Conservation (phyloP, 139 green algal species). For the Nannochloris sp. region DNA sequence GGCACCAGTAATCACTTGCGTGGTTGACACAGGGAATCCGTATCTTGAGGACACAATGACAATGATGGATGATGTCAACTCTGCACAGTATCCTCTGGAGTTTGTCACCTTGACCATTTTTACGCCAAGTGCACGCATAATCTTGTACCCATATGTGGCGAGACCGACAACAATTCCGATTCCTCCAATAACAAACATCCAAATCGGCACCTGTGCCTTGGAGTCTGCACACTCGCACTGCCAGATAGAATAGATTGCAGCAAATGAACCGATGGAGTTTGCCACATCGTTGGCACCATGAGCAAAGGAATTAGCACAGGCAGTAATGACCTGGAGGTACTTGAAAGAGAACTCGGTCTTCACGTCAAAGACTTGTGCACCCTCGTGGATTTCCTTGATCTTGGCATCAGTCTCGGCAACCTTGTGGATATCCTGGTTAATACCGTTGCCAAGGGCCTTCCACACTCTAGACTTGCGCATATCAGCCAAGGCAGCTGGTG, state of each 20-base stretch:
- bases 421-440: slow-evolving; percentile 17
- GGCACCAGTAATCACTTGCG: slow-evolving; percentile 51
- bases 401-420: slow-evolving; percentile 9
- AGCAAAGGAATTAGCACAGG: slow-evolving; percentile 71
- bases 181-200: slow-evolving; percentile 70
- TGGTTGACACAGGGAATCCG: slow-evolving; percentile 65
- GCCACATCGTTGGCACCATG: slow-evolving; percentile 81
- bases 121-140: slow-evolving; percentile 47
- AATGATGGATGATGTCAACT: slow-evolving; percentile 48
- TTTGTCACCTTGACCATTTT: slow-evolving; percentile 52
- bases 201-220: slow-evolving; percentile 39
- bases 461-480: slow-evolving; percentile 24
- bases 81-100: slow-evolving; percentile 51
- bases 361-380: slow-evolving; percentile 60
- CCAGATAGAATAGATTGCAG: slow-evolving; percentile 53
- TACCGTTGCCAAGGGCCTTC: slow-evolving; percentile 3
- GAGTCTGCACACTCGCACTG: slow-evolving; percentile 5
- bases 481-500: slow-evolving; percentile 8
- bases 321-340: slow-evolving; percentile 71
- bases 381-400: slow-evolving; percentile 38
- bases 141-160: slow-evolving; percentile 64
- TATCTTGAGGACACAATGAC: slow-evolving; percentile 44
- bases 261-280: slow-evolving; percentile 66
- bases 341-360: slow-evolving; percentile 61
- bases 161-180: slow-evolving; percentile 69